Evolutionary conservation across 2,329 filamentous ascomycete species (phyloP).

Genomic region (Calonectria montana): DNA sequence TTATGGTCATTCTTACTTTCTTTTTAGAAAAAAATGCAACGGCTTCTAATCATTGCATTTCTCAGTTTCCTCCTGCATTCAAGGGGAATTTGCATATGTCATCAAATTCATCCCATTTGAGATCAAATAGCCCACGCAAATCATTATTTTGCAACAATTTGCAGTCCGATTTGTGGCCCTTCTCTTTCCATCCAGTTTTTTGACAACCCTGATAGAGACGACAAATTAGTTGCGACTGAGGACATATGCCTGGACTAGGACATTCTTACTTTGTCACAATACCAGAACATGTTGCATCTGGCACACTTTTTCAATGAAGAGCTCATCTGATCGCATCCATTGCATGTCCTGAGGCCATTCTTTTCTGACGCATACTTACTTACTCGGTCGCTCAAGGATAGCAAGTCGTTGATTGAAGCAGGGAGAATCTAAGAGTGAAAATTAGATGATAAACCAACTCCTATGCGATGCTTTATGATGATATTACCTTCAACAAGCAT

Average conservation of each 20-base stretch:
- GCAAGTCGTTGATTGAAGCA: background rate
- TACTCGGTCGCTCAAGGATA: background rate
- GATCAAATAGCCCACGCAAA: background rate
- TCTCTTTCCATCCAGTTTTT: background rate
- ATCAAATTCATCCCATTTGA: background rate
- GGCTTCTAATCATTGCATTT: background rate
- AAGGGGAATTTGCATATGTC: background rate
- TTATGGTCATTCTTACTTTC: too few species aligned
- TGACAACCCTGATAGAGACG: background rate
- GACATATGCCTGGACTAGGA: background rate
- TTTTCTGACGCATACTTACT: background rate
- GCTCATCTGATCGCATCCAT: background rate
- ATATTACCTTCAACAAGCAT: background rate
- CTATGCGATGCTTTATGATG: background rate
- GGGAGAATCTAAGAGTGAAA: background rate
- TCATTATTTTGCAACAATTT: background rate
- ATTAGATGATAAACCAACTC: background rate
- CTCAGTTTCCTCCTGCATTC: background rate
- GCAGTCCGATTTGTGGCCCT: background rate
- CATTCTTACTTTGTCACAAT: background rate
- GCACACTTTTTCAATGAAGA: background rate
- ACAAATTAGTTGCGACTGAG: background rate
- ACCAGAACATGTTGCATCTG: background rate
- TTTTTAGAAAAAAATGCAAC: background rate
- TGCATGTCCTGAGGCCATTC: background rate